Percentiles rank a stretch among this genome's conserved stretches.
These are phyloP conservation scores for Penicillium ucsense DNA, from an alignment of 495 filamentous ascomycete species.

Conservation along the genomic window DNA sequence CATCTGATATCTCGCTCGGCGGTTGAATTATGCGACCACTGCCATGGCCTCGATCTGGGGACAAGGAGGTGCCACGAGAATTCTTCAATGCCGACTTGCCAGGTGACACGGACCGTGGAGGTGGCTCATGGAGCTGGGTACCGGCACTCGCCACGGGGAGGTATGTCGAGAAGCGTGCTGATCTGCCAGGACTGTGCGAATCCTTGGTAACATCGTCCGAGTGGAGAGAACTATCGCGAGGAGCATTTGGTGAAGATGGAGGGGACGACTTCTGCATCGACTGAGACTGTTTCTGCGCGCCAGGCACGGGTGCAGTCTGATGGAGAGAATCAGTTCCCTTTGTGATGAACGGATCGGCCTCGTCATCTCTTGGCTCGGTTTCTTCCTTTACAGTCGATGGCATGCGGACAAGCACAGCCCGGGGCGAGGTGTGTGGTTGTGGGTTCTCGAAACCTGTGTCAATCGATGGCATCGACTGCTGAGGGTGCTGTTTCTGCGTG, in stretches of 20 bases:
- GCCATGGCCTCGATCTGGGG: conserved; percentile 28
- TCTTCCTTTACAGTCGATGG: conserved; percentile 57
- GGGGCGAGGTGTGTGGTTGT: conserved; percentile 6
- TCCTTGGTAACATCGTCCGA: conserved; percentile 17
- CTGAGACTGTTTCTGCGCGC: not conserved
- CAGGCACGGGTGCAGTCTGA: no score
- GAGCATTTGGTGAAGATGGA: conserved; percentile 4
- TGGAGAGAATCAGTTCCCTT: not conserved
- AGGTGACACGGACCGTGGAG: conserved; percentile 71
- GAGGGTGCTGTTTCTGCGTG: not conserved
- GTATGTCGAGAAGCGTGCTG: conserved; percentile 62
- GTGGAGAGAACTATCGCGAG: conserved; percentile 8
- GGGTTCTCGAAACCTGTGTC: not conserved
- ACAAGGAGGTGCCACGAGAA: conserved; percentile 42
- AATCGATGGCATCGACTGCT: not conserved
- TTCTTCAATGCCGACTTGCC: conserved; percentile 80
- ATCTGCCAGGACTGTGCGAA: conserved; percentile 54
- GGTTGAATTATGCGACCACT: conserved; percentile 24
- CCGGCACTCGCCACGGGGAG: conserved; percentile 40
- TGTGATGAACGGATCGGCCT: not conserved
- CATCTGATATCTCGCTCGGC: conserved; percentile 51
- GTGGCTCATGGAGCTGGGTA: conserved; percentile 59
- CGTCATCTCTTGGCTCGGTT: conserved; percentile 36
- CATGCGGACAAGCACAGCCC: conserved; percentile 36
- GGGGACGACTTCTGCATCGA: conserved; percentile 8